Evolutionary conservation across 1,284 basidiomycete species (phyloP), one percentile per base, ranked within the genome.

Genomic region (Schizopora paradoxa): DNA sequence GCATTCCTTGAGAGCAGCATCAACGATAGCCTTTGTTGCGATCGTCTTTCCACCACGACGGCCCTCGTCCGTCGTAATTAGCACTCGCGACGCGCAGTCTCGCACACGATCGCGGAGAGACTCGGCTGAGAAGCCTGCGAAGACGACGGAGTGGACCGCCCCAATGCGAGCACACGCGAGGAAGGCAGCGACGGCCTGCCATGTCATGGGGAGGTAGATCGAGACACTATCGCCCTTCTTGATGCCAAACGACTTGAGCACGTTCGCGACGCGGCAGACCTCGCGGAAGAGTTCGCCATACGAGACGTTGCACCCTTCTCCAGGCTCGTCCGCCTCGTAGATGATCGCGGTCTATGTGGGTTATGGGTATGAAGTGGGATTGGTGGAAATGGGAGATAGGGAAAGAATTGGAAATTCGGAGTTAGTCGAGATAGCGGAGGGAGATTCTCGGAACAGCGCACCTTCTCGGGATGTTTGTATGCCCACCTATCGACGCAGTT

Each of bases 401-500:
- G n/a, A n/a, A n/a, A n/a, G n/a, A n/a, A n/a, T n/a, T n/a, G n/a
- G n/a, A n/a, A n/a, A 41, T 32, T 29, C 28, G 27, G 11, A 27
- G 40, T 43, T 13, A 41, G 40, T 41, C 32, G 14, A 41, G 33
- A 45, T 22, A 42, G 28, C 37, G 23, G 51, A 47, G 49, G n/a
- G n/a, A n/a, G n/a, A n/a, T n/a, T n/a, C n/a, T n/a, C n/a, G n/a
- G n/a, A 46, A 41, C 38, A 38, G 51, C 66, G 48, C 52, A 86
- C 90, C 73, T 90, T 92, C 63, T 98, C 73, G 0, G 95, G 95
- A 61, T 92, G 72, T 64, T 85, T 82, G 72, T 88, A 92, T 28
- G 90, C 92, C 87, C 89, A 92, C 53, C 96, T 82, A 67, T 99
- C 96, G 48, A 99, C 89, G 62, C 92, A 96, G 71, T 99, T 99